Conservation (phyloP, 108 stramenopile species). For the Cylindrotheca fusiformis region DNA sequence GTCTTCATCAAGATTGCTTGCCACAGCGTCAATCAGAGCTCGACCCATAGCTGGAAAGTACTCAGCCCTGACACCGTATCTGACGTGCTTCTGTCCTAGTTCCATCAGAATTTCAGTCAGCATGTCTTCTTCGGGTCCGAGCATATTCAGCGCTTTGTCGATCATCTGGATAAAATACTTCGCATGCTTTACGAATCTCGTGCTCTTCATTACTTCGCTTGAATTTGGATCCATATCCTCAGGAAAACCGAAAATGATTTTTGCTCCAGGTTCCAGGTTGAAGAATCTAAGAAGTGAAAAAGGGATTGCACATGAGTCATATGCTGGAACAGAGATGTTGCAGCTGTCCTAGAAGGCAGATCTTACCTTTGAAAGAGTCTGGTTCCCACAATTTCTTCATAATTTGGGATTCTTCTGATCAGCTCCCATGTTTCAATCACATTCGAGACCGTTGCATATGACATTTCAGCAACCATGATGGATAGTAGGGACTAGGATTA, state of each 20-base stretch:
- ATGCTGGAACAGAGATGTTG: background rate
- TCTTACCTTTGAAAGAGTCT: conserved; percentile 36
- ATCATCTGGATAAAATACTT: conserved; percentile 35
- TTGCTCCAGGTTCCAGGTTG: conserved; percentile 15
- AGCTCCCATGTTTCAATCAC: conserved; percentile 39
- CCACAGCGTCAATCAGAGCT: conserved; percentile 16
- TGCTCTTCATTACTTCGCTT: conserved; percentile 14
- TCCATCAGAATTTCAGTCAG: conserved; percentile 31
- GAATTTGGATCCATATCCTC: conserved; percentile 27
- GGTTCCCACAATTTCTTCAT: conserved; percentile 26
- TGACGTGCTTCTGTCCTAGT: conserved; percentile 22
- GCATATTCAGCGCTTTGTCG: conserved; percentile 27
- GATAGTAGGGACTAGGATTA: background rate
- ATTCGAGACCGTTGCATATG: conserved; percentile 27
- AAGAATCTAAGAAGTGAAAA: conserved; percentile 19
- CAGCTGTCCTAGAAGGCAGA: background rate
- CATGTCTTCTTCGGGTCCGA: conserved; percentile 40
- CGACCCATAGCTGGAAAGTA: conserved; percentile 27
- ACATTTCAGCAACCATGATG: conserved; percentile 30
- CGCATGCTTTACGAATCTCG: conserved; percentile 28
- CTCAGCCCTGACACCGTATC: conserved; percentile 26
- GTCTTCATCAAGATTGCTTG: conserved; percentile 24
- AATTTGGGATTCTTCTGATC: conserved; percentile 18
- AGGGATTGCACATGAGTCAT: too few species aligned
- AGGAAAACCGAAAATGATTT: conserved; percentile 33